These are phyloP conservation scores for Dactylellina drechsleri DNA, from an alignment of 2,329 filamentous ascomycete genomes.

Conservation along the genomic window DNA sequence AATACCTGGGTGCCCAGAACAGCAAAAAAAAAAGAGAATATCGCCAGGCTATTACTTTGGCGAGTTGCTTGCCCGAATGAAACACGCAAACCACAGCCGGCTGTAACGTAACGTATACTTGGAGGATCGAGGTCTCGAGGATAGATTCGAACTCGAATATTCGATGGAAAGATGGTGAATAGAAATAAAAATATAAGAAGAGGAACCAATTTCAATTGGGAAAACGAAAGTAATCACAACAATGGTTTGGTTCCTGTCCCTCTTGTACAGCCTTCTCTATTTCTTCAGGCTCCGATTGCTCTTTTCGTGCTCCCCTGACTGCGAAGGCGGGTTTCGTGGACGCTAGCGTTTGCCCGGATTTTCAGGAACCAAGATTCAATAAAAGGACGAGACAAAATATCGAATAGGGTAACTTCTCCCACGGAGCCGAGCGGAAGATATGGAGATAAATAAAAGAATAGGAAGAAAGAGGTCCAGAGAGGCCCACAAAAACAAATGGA, in stretches of 20 bases:
- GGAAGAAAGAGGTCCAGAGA: neutral
- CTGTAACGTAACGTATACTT: neutral
- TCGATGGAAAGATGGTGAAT: slow-evolving; percentile 11
- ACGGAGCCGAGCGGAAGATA: slow-evolving; percentile 34
- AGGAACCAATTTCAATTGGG: slow-evolving; percentile 1
- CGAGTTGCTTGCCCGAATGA: slow-evolving; percentile 22
- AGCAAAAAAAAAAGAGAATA: slow-evolving; percentile 23
- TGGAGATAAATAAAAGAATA: slow-evolving; percentile 1
- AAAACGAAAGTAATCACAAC: neutral
- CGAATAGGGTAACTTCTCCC: slow-evolving; percentile 21
- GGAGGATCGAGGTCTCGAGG: neutral
- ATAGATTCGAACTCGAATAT: neutral
- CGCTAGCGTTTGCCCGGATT: slow-evolving; percentile 27
- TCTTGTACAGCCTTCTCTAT: slow-evolving; percentile 31
- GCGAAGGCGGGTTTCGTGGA: slow-evolving; percentile 16
- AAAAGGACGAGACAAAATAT: slow-evolving; percentile 3
- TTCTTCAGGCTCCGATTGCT: slow-evolving; percentile 27
- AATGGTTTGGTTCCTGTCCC: neutral
- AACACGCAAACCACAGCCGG: slow-evolving; percentile 26
- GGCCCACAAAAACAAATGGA: neutral
- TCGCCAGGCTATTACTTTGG: slow-evolving; percentile 10
- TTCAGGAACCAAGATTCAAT: slow-evolving; percentile 42
- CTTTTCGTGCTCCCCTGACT: slow-evolving; percentile 33
- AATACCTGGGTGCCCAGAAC: neutral
- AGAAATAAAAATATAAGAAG: slow-evolving; percentile 7